Percentiles rank a stretch among this genome's conserved stretches.
These are phyloP conservation scores for Thalassiosira sp. DNA, from an alignment of 352 stramenopile species.

Conservation along the genomic window DNA sequence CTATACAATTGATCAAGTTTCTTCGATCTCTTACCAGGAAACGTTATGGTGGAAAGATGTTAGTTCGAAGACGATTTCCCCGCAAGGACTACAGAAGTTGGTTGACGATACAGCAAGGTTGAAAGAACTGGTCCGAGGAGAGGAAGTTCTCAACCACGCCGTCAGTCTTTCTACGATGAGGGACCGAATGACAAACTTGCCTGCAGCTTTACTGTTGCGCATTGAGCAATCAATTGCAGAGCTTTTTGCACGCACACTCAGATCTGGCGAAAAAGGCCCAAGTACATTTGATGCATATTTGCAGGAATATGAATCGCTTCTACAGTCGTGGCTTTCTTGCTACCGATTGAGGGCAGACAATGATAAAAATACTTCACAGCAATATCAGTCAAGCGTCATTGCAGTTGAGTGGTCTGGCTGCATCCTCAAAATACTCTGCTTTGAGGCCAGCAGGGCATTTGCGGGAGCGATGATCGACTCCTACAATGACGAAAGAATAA, in stretches of 20 bases:
- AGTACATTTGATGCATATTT: constrained; percentile 31
- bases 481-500: constrained; percentile 7
- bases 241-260: constrained; percentile 34
- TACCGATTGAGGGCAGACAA: constrained; percentile 19
- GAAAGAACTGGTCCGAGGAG: constrained; percentile 27
- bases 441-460: constrained; percentile 44
- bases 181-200: constrained; percentile 36
- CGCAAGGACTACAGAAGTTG: constrained; percentile 25
- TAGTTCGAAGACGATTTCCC: constrained; percentile 2
- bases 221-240: constrained; percentile 44
- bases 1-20: constrained; percentile 42
- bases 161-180: constrained; percentile 27
- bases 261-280: neutral
- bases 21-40: constrained; percentile 40
- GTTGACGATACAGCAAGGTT: constrained; percentile 39
- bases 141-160: constrained; percentile 50
- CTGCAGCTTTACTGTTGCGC: constrained; percentile 23
- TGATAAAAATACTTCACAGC: constrained; percentile 3
- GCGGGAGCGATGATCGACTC: constrained; percentile 35
- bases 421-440: constrained; percentile 50
- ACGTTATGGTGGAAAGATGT: constrained; percentile 43
- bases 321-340: constrained; percentile 38
- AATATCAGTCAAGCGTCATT: constrained; percentile 16
- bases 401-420: constrained; percentile 43
- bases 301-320: constrained; percentile 31